Base-by-base conservation (phyloP, 805 yeast genomes). In the Zygotorulaspora danielsina region DNA sequence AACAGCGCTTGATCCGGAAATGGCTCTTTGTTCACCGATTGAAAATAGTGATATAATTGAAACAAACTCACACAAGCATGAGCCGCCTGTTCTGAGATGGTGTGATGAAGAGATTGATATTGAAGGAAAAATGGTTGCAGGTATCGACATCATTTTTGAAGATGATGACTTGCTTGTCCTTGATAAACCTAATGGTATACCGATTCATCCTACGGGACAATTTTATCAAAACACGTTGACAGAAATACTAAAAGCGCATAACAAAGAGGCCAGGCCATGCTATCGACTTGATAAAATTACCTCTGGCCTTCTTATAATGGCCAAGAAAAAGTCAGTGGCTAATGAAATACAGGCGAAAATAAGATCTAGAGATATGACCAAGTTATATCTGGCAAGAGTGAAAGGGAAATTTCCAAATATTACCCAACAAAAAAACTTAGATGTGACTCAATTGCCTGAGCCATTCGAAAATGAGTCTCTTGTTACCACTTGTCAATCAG, bases 141-240 rank as follows among this genome's bases (percentile, higher is more conserved):
- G 76, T 0, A 78, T 87, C 38, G 70, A 73, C 36, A 75, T 88
- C 10, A 77, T 88, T 0, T 71, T 72, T 55, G 84, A 87, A 49
- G 81, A 86, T 59, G 86, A 79, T 2, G 71, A 80, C 27, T 56
- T 85, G n/a, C 71, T 90, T 5, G 93, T 85, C 3, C 78, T 93
- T 10, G 90, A 90, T 61, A 93, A 93, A 51, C 98, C 98, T 0
- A 73, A 85, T 4, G 97, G 98, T 0, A 71, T 93, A 1, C 97
- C 97, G 0, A 90, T 86, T 1, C 98, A 93, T 59, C 97, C 98
- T 2, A 83, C 96, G 0, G 97, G 97, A 0, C 67, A 85, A 45
- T 78, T 79, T 69, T 59, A 88, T 55, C 76, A 78, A 59, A 76
- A 81, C 57, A 76, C 94, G 1, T 71, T 86, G 22, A 82, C 90